Percentiles rank a stretch among this genome's conserved stretches.
Evolutionary conservation across 2,329 filamentous ascomycete genomes (phyloP).

Genomic region (Coniochaeta prunicola): DNA sequence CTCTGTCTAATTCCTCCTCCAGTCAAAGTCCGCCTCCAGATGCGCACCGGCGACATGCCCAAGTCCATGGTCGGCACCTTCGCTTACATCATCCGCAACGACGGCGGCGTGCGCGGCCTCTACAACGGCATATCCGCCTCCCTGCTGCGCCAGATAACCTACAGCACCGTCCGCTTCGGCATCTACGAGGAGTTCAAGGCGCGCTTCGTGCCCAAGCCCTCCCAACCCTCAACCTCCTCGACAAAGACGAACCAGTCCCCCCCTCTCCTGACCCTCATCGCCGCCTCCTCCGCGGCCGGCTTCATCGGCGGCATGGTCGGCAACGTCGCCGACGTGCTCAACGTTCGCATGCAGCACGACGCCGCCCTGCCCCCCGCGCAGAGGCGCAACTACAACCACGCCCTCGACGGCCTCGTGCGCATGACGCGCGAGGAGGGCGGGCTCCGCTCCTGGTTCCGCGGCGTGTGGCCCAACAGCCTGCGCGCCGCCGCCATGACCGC

Average conservation of each 20-base stretch:
- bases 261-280: constrained; percentile 69
- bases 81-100: constrained; percentile 66
- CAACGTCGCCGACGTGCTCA: constrained; percentile 92
- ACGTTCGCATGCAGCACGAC: constrained; percentile 97
- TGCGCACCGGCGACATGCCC: constrained; percentile 66
- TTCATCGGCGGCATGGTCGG: constrained; percentile 84
- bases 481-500: constrained; percentile 85
- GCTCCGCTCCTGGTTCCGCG: constrained; percentile 67
- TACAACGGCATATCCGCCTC: constrained; percentile 92
- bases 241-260: constrained; percentile 37
- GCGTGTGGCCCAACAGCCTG: constrained; percentile 74
- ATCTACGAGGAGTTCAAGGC: constrained; percentile 92
- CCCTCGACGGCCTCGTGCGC: constrained; percentile 74
- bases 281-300: constrained; percentile 75
- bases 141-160: constrained; percentile 87
- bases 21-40: constrained; percentile 71
- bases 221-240: constrained; percentile 6
- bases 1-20: not conserved
- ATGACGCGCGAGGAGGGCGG: constrained; percentile 82
- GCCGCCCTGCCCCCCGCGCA: constrained; percentile 65
- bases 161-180: constrained; percentile 93
- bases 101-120: constrained; percentile 70
- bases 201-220: constrained; percentile 40
- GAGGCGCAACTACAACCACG: constrained; percentile 83
- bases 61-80: constrained; percentile 83